A percentile compares a stretch with the other conserved stretches of the same genome.
phyloP scores from a whole-genome alignment of 257 asterid species.

The Solanum neorickii region DNA sequence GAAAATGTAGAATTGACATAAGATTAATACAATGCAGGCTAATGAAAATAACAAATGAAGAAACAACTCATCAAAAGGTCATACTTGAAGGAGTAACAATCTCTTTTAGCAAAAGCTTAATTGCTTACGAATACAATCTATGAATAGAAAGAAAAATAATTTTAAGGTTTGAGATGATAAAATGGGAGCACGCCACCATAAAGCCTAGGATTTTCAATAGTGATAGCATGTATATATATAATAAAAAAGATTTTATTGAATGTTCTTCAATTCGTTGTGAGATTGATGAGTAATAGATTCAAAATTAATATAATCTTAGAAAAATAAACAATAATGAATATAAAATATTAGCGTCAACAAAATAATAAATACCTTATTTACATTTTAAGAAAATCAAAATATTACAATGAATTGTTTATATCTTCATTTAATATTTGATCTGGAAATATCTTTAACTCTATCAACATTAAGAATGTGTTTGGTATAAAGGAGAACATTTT shows the following conservation, averaged over 20 bases:
- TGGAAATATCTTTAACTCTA: background rate
- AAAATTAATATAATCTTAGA: background rate
- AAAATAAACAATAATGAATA: background rate
- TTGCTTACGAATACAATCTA: background rate
- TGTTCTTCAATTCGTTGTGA: background rate
- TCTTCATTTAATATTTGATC: background rate
- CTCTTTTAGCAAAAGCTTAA: background rate
- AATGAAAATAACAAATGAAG: background rate
- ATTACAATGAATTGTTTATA: background rate
- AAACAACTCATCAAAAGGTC: background rate
- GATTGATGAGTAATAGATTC: background rate
- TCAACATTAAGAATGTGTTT: background rate
- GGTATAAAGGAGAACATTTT: no score
- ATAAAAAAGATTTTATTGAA: background rate
- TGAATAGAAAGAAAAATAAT: background rate
- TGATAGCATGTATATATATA: background rate
- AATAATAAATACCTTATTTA: background rate
- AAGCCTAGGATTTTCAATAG: background rate
- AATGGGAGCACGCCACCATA: background rate
- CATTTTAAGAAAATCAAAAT: background rate
- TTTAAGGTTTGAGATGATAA: background rate
- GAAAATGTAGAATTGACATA: background rate
- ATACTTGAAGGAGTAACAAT: background rate
- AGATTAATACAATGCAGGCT: background rate
- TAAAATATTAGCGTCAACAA: background rate